Evolutionary conservation across 2,329 filamentous ascomycete genomes (phyloP).

Genomic region (Coniochaeta prunicola): DNA sequence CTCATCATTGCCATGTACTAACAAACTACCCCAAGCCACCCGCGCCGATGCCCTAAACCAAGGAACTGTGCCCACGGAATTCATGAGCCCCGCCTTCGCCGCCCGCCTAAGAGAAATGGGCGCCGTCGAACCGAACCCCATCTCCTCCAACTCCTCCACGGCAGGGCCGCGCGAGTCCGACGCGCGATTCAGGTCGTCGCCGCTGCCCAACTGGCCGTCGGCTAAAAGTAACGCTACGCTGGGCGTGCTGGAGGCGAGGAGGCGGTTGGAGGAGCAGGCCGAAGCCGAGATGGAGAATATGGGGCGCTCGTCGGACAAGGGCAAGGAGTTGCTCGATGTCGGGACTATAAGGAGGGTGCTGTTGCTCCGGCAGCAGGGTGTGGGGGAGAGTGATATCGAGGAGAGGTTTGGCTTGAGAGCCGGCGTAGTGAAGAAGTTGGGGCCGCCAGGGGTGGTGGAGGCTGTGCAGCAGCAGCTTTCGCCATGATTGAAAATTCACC

Average conservation of each 20-base stretch:
- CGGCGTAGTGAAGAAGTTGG: constrained; percentile 38
- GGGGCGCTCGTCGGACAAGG: constrained; percentile 23
- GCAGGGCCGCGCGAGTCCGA: constrained; percentile 14
- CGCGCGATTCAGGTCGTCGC: constrained; percentile 15
- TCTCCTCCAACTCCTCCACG: constrained; percentile 44
- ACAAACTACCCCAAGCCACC: constrained; percentile 25
- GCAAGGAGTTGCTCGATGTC: constrained; percentile 40
- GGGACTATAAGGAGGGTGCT: constrained; percentile 39
- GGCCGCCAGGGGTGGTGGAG: constrained; percentile 30
- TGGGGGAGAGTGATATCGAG: constrained; percentile 35
- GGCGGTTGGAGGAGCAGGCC: constrained; percentile 33
- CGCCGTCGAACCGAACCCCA: constrained; percentile 46
- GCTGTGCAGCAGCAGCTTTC: constrained; percentile 19
- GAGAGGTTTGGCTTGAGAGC: constrained; percentile 32
- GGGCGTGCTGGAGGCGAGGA: constrained; percentile 40
- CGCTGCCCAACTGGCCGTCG: constrained; percentile 8
- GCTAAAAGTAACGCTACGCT: constrained; percentile 36
- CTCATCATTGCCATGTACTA: not conserved
- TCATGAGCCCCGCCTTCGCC: constrained; percentile 36
- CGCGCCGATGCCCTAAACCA: constrained; percentile 28
- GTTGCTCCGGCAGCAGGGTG: constrained; percentile 32
- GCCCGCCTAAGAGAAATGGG: constrained; percentile 47
- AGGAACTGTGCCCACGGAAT: constrained; percentile 27
- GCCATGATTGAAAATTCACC: not conserved
- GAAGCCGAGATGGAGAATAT: constrained; percentile 35